Evolutionary conservation across 257 asterid species (phyloP), one percentile per base, ranked within the genome.

Genomic region (Capsicum pubescens): DNA sequence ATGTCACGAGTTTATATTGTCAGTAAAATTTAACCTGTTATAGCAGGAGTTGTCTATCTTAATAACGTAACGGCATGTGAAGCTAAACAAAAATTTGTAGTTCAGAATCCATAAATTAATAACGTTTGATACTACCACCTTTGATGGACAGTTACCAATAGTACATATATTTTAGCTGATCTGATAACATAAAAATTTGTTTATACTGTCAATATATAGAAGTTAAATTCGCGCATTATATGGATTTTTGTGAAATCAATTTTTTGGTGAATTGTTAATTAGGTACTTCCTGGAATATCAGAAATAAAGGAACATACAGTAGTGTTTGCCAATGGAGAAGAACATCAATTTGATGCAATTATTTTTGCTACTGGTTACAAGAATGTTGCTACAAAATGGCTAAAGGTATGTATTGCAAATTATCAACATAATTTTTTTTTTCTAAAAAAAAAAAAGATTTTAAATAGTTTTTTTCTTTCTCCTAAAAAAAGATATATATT

Each of bases 291-390:
- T 7, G 39, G 85, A 1, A 55, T 93, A 0, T 19, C 81, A 9
- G 77, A 36, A 17, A 83, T 94, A 56, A 70, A 42, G 11, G 91
- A 86, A 6, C n/a, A 59, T 0, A 1, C 11, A 2, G 84, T 92
- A 2, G 79, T 80, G 12, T 93, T 93, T 82, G 17, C 3, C 3
- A 83, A 91, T 59, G 91, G 91, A 2, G 58, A 48, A 2, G 68
- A 9, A 0, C 76, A 66, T 14, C 35, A 74, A 1, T 89, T 86
- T 67, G 92, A 91, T 67, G 89, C 90, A 36, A 85, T 92, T 21
- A 17, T 93, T 59, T 90, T 93, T 64, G 94, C 95, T 55, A 91
- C 95, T 2, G 95, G 97, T 32, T 93, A 86, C 60, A 87, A 36
- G 48, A 92, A 91, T 87, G 87, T 89, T 1, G 94, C 91, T 54